phyloP scores from a whole-genome alignment of 129 eudicot genomes.

The Helianthus tuberosus region DNA sequence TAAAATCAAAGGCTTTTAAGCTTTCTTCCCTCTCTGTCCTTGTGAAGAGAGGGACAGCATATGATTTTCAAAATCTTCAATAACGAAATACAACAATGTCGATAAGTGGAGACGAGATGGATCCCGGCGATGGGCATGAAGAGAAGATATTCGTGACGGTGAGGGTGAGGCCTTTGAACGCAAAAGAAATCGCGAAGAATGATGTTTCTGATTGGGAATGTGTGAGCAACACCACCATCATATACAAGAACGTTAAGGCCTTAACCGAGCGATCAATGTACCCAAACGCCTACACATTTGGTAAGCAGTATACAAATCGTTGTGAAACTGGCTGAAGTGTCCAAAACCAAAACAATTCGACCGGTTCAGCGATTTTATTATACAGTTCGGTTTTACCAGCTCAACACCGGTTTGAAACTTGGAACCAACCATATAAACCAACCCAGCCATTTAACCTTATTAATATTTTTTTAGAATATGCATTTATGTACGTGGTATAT shows the following conservation, averaged over 20 bases:
- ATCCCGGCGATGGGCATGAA: constrained; percentile 38
- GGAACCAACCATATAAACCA: no score
- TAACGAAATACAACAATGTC: constrained; percentile 50
- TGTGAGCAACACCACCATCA: constrained; percentile 60
- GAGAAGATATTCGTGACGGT: constrained; percentile 91
- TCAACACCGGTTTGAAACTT: no score
- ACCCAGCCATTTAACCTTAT: no score
- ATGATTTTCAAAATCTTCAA: constrained; percentile 33
- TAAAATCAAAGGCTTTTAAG: not conserved
- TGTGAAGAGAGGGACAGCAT: constrained; percentile 35
- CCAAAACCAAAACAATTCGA: no score
- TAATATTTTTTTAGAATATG: no score
- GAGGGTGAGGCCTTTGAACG: constrained; percentile 85
- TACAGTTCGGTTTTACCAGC: no score
- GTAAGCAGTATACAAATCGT: constrained; percentile 38
- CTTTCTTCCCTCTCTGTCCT: constrained; percentile 28
- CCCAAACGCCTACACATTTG: constrained; percentile 82
- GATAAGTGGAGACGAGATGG: constrained; percentile 40
- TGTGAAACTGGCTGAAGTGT: not conserved
- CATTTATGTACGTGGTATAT: no score
- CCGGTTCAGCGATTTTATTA: no score
- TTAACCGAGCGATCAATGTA: constrained; percentile 55
- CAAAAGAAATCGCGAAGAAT: constrained; percentile 57
- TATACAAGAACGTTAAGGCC: constrained; percentile 49
- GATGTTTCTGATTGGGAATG: constrained; percentile 87